phyloP scores from a whole-genome alignment of 2,329 filamentous ascomycete genomes.

The Alternaria novae-zelandiae region DNA sequence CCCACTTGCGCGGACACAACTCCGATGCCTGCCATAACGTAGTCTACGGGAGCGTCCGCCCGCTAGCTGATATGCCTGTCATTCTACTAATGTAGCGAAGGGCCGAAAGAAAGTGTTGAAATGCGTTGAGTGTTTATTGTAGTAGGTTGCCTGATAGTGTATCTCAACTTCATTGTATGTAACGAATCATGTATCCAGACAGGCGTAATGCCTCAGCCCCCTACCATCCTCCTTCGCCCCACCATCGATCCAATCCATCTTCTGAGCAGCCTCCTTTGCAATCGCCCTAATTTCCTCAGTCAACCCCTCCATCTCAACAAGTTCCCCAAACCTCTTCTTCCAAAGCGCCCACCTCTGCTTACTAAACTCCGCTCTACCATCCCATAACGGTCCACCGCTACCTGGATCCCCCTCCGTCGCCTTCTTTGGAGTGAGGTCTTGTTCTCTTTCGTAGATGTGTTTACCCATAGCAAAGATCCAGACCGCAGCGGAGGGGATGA shows the following conservation, averaged over 20 bases:
- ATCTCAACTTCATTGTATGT: not conserved
- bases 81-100: not conserved
- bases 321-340: constrained; percentile 1
- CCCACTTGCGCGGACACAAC: not conserved
- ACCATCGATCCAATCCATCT: not conserved
- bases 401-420: not conserved
- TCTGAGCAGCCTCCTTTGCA: not conserved
- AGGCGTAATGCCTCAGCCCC: too few relatives aligned
- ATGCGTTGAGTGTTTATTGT: not conserved
- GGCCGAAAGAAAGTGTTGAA: not conserved
- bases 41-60: not conserved
- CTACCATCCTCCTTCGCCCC: not conserved
- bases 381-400: not conserved
- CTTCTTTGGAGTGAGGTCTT: not conserved
- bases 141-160: not conserved
- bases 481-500: not conserved
- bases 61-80: not conserved
- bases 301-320: not conserved
- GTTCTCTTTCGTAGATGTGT: not conserved
- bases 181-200: not conserved
- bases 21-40: not conserved
- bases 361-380: not conserved
- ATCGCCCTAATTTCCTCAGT: not conserved
- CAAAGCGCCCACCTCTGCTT: constrained; percentile 1
- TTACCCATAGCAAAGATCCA: constrained; percentile 1